A percentile compares a stretch with the other conserved stretches of the same genome.
Conservation (phyloP, 2,329 filamentous ascomycete species). For the Colletotrichum shisoi region DNA sequence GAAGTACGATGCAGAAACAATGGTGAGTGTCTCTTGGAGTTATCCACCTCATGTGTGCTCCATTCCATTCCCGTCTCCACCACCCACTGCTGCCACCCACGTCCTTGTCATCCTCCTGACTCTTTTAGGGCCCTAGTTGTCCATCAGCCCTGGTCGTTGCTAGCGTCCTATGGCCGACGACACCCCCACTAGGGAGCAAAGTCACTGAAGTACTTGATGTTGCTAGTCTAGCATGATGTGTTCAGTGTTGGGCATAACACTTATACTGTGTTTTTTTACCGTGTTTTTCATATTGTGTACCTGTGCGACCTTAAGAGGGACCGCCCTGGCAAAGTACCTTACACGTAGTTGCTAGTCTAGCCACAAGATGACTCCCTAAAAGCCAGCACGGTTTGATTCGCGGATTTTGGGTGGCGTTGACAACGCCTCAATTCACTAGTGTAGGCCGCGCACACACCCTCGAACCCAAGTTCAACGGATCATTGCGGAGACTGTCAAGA, state of each 20-base stretch:
- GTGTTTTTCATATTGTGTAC: no score
- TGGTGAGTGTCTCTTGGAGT: constrained; percentile 17
- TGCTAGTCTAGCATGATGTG: constrained; percentile 5
- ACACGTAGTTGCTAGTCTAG: constrained; percentile 12
- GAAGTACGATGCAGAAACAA: constrained; percentile 7
- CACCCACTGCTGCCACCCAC: not conserved
- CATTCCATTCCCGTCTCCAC: not conserved
- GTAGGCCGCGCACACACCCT: constrained; percentile 33
- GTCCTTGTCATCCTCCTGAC: constrained; percentile 6
- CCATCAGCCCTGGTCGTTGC: constrained; percentile 35
- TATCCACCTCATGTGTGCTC: constrained; percentile 7
- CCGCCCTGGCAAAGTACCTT: no score
- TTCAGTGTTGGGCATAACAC: no score
- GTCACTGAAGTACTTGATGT: constrained; percentile 26
- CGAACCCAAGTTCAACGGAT: constrained; percentile 23
- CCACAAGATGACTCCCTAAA: constrained; percentile 23
- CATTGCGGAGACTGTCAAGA: constrained; percentile 24
- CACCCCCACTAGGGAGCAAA: constrained; percentile 23
- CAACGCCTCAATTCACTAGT: constrained; percentile 16
- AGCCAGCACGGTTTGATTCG: constrained; percentile 25
- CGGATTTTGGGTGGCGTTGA: constrained; percentile 25
- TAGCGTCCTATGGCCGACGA: constrained; percentile 26
- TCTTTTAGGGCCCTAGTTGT: constrained; percentile 12
- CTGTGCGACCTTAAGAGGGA: no score
- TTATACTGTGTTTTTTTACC: no score